Conservation (phyloP, 805 yeast genomes). For the Debaryomyces hansenii region DNA sequence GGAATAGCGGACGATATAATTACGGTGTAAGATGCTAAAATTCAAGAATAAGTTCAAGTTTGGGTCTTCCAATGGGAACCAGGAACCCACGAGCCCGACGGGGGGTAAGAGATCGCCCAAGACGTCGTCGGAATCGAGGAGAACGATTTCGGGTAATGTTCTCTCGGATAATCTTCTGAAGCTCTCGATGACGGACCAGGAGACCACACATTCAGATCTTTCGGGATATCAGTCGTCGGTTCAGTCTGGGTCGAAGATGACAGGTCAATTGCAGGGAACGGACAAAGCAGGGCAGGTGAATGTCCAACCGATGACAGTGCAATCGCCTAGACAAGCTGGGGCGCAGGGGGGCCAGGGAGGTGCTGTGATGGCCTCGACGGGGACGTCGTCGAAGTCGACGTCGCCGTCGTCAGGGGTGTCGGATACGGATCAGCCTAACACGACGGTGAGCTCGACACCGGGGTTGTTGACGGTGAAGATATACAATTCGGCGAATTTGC, state of each 20-base stretch:
- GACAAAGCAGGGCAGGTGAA: neutral
- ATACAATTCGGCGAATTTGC: constrained; percentile 65
- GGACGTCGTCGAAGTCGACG: neutral
- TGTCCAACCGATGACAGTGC: neutral
- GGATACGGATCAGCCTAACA: neutral
- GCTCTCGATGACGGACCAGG: constrained; percentile 10
- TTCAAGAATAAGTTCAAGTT: constrained; percentile 35
- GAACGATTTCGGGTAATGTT: constrained; percentile 20
- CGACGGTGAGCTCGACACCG: constrained; percentile 33
- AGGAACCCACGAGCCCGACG: constrained; percentile 8
- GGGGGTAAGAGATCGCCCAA: constrained; percentile 13
- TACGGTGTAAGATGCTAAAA: constrained; percentile 21
- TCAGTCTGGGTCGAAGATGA: constrained; percentile 12
- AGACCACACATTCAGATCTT: constrained; percentile 1
- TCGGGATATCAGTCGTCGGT: constrained; percentile 10
- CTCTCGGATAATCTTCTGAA: constrained; percentile 24
- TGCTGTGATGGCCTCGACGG: neutral
- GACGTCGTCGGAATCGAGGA: constrained; percentile 24
- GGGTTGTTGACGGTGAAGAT: constrained; percentile 79
- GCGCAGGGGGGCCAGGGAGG: neutral
- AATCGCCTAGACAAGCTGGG: neutral
- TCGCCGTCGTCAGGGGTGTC: neutral
- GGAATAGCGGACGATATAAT: neutral
- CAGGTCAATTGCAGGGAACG: neutral
- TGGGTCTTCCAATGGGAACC: constrained; percentile 21